These are phyloP conservation scores for Magnolia sinica DNA, from an alignment of 164 flowering plant genomes.

Conservation along the genomic window DNA sequence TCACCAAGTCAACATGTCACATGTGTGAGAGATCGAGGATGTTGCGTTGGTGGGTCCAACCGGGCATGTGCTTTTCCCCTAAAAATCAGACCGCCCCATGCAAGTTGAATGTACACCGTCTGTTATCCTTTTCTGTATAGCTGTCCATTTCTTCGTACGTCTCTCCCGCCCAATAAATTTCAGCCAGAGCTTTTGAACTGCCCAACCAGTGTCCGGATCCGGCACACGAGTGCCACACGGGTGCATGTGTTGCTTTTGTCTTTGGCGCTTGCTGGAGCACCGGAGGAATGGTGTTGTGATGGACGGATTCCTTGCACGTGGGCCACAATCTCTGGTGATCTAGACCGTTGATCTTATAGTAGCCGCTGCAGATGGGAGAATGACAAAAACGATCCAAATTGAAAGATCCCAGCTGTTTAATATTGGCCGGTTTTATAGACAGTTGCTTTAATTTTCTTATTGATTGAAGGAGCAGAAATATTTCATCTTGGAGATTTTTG, in stretches of 20 bases:
- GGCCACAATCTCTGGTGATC: too few relatives aligned
- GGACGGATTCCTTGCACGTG: too few relatives aligned
- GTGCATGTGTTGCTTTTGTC: background rate
- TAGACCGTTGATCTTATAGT: too few relatives aligned
- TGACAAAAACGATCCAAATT: too few relatives aligned
- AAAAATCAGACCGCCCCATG: background rate
- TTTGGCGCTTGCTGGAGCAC: background rate
- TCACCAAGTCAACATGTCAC: background rate
- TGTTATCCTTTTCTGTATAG: background rate
- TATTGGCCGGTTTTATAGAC: too few relatives aligned
- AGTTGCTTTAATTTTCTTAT: too few relatives aligned
- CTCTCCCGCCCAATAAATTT: background rate
- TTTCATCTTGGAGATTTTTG: too few relatives aligned
- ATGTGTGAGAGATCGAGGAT: background rate
- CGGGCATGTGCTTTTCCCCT: background rate
- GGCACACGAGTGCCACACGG: background rate
- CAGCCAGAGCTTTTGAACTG: background rate
- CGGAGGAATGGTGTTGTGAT: too few relatives aligned
- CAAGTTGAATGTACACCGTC: background rate
- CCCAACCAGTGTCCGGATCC: background rate
- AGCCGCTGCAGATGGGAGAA: too few relatives aligned
- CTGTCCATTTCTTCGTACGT: background rate
- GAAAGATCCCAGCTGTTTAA: too few relatives aligned
- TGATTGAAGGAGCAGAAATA: too few relatives aligned
- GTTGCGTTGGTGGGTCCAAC: background rate